These are phyloP conservation scores for Candolleomyces efflorescens DNA, from an alignment of 768 basidiomycete genomes.

Conservation along the genomic window DNA sequence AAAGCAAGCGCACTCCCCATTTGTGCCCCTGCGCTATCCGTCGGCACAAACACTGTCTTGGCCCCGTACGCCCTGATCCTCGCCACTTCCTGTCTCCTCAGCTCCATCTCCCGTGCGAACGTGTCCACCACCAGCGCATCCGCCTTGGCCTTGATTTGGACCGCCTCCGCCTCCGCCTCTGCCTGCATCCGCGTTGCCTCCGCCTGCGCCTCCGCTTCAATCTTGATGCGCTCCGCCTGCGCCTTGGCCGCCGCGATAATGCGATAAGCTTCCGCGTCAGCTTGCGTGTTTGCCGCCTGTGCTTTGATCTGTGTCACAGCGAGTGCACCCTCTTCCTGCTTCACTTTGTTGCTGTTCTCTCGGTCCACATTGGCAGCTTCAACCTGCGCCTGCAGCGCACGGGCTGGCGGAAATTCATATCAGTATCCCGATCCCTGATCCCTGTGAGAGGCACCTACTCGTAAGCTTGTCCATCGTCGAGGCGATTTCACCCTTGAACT, in stretches of 20 bases:
- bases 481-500: slow-evolving; percentile 88
- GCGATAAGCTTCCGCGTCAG: slow-evolving; percentile 73
- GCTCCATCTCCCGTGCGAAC: slow-evolving; percentile 76
- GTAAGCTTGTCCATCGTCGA: slow-evolving; percentile 83
- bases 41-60: slow-evolving; percentile 68
- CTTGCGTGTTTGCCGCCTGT: slow-evolving; percentile 56
- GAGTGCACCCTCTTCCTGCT: slow-evolving; percentile 78
- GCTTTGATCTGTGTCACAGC: slow-evolving; percentile 76
- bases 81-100: slow-evolving; percentile 60
- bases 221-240: slow-evolving; percentile 62
- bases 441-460: slow-evolving; percentile 17
- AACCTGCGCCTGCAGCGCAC: slow-evolving; percentile 82
- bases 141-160: slow-evolving; percentile 59
- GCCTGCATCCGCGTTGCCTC: slow-evolving; percentile 74
- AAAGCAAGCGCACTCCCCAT: slow-evolving; percentile 59
- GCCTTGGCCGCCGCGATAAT: slow-evolving; percentile 73
- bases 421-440: no score
- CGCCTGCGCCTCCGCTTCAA: slow-evolving; percentile 74
- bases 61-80: slow-evolving; percentile 63
- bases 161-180: slow-evolving; percentile 69
- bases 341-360: slow-evolving; percentile 85
- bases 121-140: slow-evolving; percentile 56
- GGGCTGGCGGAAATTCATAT: slow-evolving; percentile 30
- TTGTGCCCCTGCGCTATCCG: slow-evolving; percentile 52
- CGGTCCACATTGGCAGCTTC: slow-evolving; percentile 88